These are phyloP conservation scores for Aspergillus eucalypticola DNA, from an alignment of 2,329 filamentous ascomycete species.

Conservation along the genomic window DNA sequence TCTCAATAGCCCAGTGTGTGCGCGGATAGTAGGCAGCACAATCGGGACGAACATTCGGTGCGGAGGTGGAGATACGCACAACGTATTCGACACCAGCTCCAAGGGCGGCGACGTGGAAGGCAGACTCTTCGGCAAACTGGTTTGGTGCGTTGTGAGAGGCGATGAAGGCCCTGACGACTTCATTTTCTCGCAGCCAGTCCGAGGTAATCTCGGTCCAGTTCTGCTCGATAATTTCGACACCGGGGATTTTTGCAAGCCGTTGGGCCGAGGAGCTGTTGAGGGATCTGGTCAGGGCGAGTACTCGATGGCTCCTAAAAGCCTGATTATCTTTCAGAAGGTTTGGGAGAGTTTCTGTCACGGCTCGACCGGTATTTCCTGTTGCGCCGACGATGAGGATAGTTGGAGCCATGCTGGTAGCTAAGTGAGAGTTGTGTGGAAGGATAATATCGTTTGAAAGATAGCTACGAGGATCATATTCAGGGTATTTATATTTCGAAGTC, in stretches of 20 bases:
- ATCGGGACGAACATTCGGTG: conserved; percentile 40
- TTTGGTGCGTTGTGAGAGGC: conserved; percentile 40
- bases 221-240: conserved; percentile 38
- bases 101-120: conserved; percentile 38
- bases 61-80: conserved; percentile 46
- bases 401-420: conserved; percentile 30
- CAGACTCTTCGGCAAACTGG: conserved; percentile 46
- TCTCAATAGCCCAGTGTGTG: conserved; percentile 46
- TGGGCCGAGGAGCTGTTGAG: conserved; percentile 20
- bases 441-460: too few relatives aligned
- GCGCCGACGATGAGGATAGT: conserved; percentile 41
- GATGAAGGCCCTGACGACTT: conserved; percentile 43
- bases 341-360: conserved; percentile 30
- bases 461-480: too few relatives aligned
- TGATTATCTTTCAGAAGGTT: conserved; percentile 22
- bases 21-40: conserved; percentile 39
- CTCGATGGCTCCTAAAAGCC: conserved; percentile 18
- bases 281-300: conserved; percentile 38
- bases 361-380: conserved; percentile 42
- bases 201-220: conserved; percentile 43
- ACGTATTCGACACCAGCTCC: conserved; percentile 44
- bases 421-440: too few relatives aligned
- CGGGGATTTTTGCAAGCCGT: conserved; percentile 33
- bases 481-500: too few relatives aligned
- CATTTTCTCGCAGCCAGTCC: conserved; percentile 42